Conservation (phyloP, 1,284 basidiomycete genomes). For the Singerocomus inundabilis region DNA sequence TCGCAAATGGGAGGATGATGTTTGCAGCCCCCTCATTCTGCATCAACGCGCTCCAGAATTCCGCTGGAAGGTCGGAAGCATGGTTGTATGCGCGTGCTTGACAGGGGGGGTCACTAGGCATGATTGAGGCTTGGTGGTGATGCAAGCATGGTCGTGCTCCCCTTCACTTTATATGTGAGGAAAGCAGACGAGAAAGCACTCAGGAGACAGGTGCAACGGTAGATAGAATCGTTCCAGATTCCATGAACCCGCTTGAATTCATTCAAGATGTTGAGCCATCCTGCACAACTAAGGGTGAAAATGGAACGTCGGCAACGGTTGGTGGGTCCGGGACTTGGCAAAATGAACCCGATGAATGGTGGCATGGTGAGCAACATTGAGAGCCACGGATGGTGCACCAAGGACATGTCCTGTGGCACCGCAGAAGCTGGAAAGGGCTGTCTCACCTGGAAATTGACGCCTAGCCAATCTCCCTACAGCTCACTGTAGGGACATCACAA, state of each 20-base stretch:
- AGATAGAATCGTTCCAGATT: neutral
- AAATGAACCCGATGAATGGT: neutral
- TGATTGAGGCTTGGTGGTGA: conserved; percentile 5
- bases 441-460: neutral
- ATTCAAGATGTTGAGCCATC: conserved; percentile 10
- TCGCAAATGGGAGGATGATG: conserved; percentile 50
- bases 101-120: conserved; percentile 9
- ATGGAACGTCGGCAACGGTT: conserved; percentile 6
- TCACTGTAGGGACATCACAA: neutral
- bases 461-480: conserved; percentile 5
- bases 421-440: neutral
- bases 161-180: conserved; percentile 13
- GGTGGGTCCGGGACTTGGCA: neutral
- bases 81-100: conserved; percentile 6
- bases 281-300: conserved; percentile 15
- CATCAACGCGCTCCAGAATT: conserved; percentile 41
- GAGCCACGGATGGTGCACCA: conserved; percentile 13
- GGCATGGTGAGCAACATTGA: neutral
- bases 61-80: conserved; percentile 29
- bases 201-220: neutral
- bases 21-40: conserved; percentile 48
- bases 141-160: neutral
- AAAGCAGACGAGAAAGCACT: neutral
- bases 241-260: neutral
- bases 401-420: conserved; percentile 2